Base-by-base conservation (phyloP, 768 basidiomycete genomes). In the Amyloporia xantha region DNA sequence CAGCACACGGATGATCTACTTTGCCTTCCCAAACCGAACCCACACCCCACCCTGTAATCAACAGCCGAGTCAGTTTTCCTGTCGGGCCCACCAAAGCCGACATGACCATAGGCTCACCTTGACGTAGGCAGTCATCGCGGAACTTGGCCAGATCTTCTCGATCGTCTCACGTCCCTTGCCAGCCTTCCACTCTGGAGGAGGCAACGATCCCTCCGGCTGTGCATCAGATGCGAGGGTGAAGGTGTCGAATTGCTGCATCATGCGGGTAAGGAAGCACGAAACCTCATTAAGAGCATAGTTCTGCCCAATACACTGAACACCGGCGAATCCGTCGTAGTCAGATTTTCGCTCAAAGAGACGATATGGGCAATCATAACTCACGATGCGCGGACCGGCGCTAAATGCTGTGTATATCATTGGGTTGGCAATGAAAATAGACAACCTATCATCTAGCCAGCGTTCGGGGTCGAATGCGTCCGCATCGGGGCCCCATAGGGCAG, bases 401-500 rank as follows among this genome's bases (percentile, higher is more conserved):
- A 89, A 89, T 12, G 86, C 84, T 15, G 77, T 71, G 62, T 75
- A 89, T 71, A 86, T 86, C 51, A 78, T 74, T 1, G 86, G 82
- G 56, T 82, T 81, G 1, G 73, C 64, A 17, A 73, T 74, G 54
- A 76, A 77, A 48, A 59, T 68, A 2, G 71, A 68, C 17, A 82
- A 46, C n/a, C 78, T 70, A 25, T 66, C 67, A 33, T 85, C 75
- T 4, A 87, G 66, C 89, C 89, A 92, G 35, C 89, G 73, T 26
- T 86, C 82, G 5, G 86, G 86, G 48, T 85, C 77, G 61, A 90
- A 92, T n/a, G 72, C 73, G 57, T 86, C 76, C 0, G 87, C 86
- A 52, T 90, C 84, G 0, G 69, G 57, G 2, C 89, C 89, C 89
- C 88, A 91, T 0, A 87, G 66, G 13, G 69, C 73, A 38, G 71